Evolutionary conservation across 768 basidiomycete species (phyloP), one percentile per base, ranked within the genome.

Genomic region (Hypsizygus marmoreus): DNA sequence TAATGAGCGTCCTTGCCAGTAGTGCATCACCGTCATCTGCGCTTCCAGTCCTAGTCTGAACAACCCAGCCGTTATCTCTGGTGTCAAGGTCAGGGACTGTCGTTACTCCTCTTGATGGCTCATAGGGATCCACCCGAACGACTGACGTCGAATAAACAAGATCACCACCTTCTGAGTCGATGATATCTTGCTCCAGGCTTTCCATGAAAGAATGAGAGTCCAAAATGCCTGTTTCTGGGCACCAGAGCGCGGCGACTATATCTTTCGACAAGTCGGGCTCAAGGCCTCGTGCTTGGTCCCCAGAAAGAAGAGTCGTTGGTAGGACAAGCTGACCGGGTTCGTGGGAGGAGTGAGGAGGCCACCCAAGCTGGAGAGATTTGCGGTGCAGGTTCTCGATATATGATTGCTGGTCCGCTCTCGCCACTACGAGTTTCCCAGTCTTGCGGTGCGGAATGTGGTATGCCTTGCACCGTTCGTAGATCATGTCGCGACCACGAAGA

Each of bases 341-440:
- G 17, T 59, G 56, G 4, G 50, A 33, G 3, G 74, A 76, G 49
- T 72, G 64, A 14, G 65, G 61, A 0, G 82, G 79, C 72, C 81
- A 79, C 4, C 62, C 49, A 12, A 92, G 71, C 40, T 63, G 63
- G 36, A 69, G 67, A 2, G 85, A 81, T 59, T 89, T 88, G 12
- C 68, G 62, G 49, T 87, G 76, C 2, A 98, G 77, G 14, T 71
- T 61, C 45, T 86, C 72, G 29, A 98, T 76, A 64, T 95, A 95
- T 0, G 72, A 52, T 29, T 66, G 71, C 55, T 97, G 92, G 39
- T 76, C 70, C 13, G 70, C 65, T 13, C 74, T 79, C 0, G 91
- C 95, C 30, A 98, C 88, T 1, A 98, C 82, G 13, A 99, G 84
- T 68, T 98, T 99, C 30, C 94, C 92, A 0, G 82, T 80, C 63